Conservation (phyloP, 2,329 filamentous ascomycete species). For the Fusarium continuum region DNA sequence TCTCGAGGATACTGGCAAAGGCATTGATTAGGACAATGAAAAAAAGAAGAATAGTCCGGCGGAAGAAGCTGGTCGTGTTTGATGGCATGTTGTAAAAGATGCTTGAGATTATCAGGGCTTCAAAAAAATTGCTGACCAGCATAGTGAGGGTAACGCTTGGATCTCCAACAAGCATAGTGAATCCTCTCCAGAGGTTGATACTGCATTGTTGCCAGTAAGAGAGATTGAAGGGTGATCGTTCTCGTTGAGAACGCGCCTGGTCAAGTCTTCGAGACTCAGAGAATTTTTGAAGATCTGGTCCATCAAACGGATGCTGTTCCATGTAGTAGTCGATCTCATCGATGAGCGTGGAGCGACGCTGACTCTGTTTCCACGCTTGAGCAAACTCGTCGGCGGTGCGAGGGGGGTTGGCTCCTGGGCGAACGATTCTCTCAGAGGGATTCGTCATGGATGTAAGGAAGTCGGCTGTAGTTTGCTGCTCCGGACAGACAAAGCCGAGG, state of each 20-base stretch:
- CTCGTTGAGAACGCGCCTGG: conserved; percentile 27
- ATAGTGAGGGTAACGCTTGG: conserved; percentile 28
- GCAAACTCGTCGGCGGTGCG: conserved; percentile 50
- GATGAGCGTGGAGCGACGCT: conserved; percentile 36
- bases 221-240: conserved; percentile 28
- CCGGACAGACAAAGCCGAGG: conserved; percentile 64
- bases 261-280: conserved; percentile 19
- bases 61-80: conserved; percentile 22
- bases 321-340: conserved; percentile 46
- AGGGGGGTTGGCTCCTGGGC: conserved; percentile 45
- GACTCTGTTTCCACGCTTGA: conserved; percentile 44
- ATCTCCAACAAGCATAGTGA: conserved; percentile 22
- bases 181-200: conserved; percentile 21
- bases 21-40: conserved; percentile 36
- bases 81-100: conserved; percentile 29
- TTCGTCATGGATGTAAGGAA: conserved; percentile 68
- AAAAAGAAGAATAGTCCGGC: conserved; percentile 21
- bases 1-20: conserved; percentile 33
- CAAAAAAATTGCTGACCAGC: conserved; percentile 30
- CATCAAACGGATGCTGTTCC: conserved; percentile 34
- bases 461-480: conserved; percentile 71
- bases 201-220: conserved; percentile 22
- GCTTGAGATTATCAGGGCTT: conserved; percentile 24
- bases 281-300: conserved; percentile 35
- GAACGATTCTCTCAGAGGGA: conserved; percentile 46